Conservation (phyloP, 192 early-diverging fungal genomes). For the Dissophora ornata region DNA sequence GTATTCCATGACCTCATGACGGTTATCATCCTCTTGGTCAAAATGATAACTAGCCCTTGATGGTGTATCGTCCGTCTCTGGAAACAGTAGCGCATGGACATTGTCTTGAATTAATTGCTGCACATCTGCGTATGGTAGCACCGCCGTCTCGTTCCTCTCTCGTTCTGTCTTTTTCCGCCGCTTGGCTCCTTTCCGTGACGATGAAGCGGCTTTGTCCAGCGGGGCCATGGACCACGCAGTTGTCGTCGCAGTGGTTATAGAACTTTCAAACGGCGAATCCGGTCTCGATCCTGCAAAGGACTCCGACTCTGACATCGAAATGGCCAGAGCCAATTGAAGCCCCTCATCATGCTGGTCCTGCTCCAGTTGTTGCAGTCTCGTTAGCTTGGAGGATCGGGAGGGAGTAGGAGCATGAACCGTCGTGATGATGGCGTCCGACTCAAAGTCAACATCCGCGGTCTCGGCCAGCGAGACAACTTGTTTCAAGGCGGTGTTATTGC, state of each 20-base stretch:
- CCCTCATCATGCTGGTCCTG: constrained; percentile 43
- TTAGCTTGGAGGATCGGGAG: not conserved
- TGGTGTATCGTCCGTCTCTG: not conserved
- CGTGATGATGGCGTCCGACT: constrained; percentile 42
- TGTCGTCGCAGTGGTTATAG: not conserved
- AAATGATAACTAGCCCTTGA: too few species aligned
- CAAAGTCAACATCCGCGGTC: constrained; percentile 27
- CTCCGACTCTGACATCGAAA: constrained; percentile 29
- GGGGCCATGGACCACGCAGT: constrained; percentile 22
- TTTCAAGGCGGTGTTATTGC: constrained; percentile 4
- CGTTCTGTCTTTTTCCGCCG: constrained; percentile 20
- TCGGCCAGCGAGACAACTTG: constrained; percentile 38
- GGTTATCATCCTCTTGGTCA: too few species aligned
- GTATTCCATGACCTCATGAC: not conserved
- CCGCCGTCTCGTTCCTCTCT: constrained; percentile 34
- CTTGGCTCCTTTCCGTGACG: constrained; percentile 1
- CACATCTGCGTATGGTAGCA: constrained; percentile 32
- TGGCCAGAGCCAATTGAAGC: constrained; percentile 41
- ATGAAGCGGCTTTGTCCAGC: not conserved
- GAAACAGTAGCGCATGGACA: constrained; percentile 37
- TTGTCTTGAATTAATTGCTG: constrained; percentile 44
- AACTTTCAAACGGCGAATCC: not conserved
- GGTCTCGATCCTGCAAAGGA: not conserved
- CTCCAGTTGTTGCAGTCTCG: constrained; percentile 11
- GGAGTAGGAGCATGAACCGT: constrained; percentile 17